Conservation (phyloP, 1,284 basidiomycete genomes). For the Xanthoconium separans region DNA sequence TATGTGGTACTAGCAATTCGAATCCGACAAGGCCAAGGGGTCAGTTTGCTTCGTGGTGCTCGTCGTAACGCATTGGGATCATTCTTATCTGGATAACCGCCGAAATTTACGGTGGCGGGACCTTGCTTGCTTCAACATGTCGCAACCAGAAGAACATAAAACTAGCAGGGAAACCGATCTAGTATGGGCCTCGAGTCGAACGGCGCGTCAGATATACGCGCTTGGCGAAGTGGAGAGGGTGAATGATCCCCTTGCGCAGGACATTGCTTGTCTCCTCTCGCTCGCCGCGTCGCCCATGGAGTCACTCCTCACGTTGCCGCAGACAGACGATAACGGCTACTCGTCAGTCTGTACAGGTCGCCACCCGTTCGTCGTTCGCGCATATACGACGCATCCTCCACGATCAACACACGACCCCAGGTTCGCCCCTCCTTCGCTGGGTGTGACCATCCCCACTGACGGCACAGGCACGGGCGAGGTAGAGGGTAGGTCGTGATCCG, state of each 20-base stretch:
- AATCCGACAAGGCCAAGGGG: too few species aligned
- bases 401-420: conserved; percentile 68
- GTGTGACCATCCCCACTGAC: conserved; percentile 65
- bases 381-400: conserved; percentile 50
- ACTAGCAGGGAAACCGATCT: conserved; percentile 39
- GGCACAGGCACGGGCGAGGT: conserved; percentile 31
- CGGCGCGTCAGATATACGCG: conserved; percentile 78
- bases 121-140: conserved; percentile 12
- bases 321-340: conserved; percentile 54
- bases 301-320: conserved; percentile 72
- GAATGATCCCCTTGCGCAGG: conserved; percentile 40
- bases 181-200: conserved; percentile 77
- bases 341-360: conserved; percentile 64
- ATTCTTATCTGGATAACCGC: too few species aligned
- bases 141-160: conserved; percentile 18
- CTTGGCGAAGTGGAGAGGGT: conserved; percentile 86
- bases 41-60: too few species aligned
- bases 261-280: conserved; percentile 69
- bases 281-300: conserved; percentile 69
- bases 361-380: conserved; percentile 75
- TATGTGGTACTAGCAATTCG: too few species aligned
- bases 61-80: too few species aligned
- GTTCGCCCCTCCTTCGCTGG: conserved; percentile 72
- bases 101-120: too few species aligned
- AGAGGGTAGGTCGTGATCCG: conserved; percentile 69